phyloP scores from a whole-genome alignment of 345 rosid genomes.

The Ceriops tagal region DNA sequence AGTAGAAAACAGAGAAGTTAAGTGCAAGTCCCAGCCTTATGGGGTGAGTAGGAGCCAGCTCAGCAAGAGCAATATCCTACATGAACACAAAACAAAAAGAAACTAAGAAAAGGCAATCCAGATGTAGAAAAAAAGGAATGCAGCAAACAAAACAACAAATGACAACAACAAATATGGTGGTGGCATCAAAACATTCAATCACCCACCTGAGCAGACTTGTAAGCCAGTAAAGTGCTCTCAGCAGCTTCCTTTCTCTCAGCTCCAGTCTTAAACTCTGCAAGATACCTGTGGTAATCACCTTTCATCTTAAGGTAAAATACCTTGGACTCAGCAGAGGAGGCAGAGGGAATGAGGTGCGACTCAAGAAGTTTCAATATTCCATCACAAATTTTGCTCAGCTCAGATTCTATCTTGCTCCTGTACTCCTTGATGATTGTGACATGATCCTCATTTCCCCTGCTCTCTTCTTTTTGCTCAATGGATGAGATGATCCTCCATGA shows the following conservation, averaged over 20 bases:
- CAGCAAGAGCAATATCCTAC: not conserved
- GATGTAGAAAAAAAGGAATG: not conserved
- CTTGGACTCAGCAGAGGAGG: constrained; percentile 1
- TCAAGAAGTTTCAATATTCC: constrained; percentile 1
- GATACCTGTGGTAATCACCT: constrained; percentile 7
- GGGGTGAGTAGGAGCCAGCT: constrained; percentile 8
- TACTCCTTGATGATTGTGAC: constrained; percentile 4
- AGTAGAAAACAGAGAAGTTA: constrained; percentile 8
- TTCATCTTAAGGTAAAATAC: constrained; percentile 9
- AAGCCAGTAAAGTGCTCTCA: constrained; percentile 3
- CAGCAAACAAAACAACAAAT: not conserved
- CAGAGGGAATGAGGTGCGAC: not conserved
- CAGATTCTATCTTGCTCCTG: constrained; percentile 1
- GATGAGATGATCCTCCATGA: not conserved
- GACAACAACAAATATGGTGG: not conserved
- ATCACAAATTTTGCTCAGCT: not conserved
- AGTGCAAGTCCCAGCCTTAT: constrained; percentile 6
- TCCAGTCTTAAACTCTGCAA: constrained; percentile 11
- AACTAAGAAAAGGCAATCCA: not conserved
- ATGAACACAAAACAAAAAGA: not conserved
- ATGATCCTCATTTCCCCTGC: constrained; percentile 5
- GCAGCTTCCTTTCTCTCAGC: constrained; percentile 9
- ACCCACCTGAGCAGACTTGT: not conserved
- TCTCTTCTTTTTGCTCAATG: constrained; percentile 1
- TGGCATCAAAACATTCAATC: not conserved